A percentile compares a stretch with the other conserved stretches of the same genome.
phyloP scores from a whole-genome alignment of 495 filamentous ascomycete species.

The Tuber aestivum region DNA sequence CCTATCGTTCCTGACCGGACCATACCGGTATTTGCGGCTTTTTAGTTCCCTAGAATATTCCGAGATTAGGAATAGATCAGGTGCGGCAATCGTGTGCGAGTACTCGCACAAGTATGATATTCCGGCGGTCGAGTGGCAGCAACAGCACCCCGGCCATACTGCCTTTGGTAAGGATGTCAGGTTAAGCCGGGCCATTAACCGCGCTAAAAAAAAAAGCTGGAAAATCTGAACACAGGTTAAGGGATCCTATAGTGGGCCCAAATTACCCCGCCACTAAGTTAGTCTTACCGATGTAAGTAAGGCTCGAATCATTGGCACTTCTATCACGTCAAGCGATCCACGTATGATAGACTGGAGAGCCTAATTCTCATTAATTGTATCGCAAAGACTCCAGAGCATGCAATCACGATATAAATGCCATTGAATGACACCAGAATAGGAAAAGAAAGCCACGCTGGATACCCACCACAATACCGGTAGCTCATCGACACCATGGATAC shows the following conservation, averaged over 20 bases:
- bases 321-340: neutral
- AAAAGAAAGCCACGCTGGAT: neutral
- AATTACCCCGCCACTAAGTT: neutral
- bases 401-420: neutral
- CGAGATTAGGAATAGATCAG: too few species aligned
- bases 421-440: neutral
- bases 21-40: too few species aligned
- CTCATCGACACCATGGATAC: neutral
- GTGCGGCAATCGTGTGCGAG: too few species aligned
- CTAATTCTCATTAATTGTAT: neutral
- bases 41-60: too few species aligned
- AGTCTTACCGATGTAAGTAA: neutral
- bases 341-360: neutral
- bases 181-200: too few species aligned
- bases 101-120: too few species aligned
- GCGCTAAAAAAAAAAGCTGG: too few species aligned
- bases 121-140: too few species aligned
- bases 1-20: neutral
- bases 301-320: neutral
- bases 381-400: slow-evolving; percentile 5
- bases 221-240: too few species aligned
- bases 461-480: neutral
- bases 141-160: too few species aligned
- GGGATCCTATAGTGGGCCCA: too few species aligned
- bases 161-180: too few species aligned